Conservation (phyloP, 2,329 filamentous ascomycete genomes). For the Colletotrichum destructivum region DNA sequence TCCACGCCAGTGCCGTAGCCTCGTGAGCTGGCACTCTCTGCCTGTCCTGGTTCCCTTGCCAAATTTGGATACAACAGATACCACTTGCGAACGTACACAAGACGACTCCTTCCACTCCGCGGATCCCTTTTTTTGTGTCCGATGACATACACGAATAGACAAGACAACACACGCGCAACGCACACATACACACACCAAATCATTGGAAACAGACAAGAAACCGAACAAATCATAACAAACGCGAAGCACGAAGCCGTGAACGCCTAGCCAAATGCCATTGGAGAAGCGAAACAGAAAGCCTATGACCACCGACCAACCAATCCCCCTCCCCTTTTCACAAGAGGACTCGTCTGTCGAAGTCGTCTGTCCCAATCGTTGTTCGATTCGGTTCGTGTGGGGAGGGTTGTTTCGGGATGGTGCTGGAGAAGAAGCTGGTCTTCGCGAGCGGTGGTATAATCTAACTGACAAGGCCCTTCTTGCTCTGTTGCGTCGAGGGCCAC, state of each 20-base stretch:
- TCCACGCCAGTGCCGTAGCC: slow-evolving; percentile 12
- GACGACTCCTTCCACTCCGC: neutral
- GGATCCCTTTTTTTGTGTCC: slow-evolving; percentile 11
- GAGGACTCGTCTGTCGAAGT: slow-evolving; percentile 20
- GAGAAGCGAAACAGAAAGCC: slow-evolving; percentile 24
- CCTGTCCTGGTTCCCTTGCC: neutral
- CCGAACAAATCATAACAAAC: slow-evolving; percentile 20
- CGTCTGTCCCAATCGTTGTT: slow-evolving; percentile 14
- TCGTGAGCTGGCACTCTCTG: slow-evolving; percentile 3
- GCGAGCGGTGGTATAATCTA: slow-evolving; percentile 43
- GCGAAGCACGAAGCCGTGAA: slow-evolving; percentile 39
- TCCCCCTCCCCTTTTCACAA: slow-evolving; percentile 5
- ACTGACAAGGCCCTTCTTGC: slow-evolving; percentile 59
- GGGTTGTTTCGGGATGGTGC: slow-evolving; percentile 9
- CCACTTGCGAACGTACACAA: neutral
- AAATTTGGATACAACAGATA: neutral
- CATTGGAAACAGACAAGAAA: slow-evolving; percentile 16
- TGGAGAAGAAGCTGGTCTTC: slow-evolving; percentile 21
- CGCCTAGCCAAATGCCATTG: slow-evolving; percentile 43
- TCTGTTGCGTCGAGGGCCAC: slow-evolving; percentile 46
- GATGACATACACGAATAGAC: slow-evolving; percentile 18
- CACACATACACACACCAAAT: neutral
- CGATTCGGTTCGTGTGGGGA: slow-evolving; percentile 15
- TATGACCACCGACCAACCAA: slow-evolving; percentile 5
- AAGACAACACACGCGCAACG: neutral